Evolutionary conservation across 352 stramenopile genomes (phyloP).

Genomic region (Pythium volutum): DNA sequence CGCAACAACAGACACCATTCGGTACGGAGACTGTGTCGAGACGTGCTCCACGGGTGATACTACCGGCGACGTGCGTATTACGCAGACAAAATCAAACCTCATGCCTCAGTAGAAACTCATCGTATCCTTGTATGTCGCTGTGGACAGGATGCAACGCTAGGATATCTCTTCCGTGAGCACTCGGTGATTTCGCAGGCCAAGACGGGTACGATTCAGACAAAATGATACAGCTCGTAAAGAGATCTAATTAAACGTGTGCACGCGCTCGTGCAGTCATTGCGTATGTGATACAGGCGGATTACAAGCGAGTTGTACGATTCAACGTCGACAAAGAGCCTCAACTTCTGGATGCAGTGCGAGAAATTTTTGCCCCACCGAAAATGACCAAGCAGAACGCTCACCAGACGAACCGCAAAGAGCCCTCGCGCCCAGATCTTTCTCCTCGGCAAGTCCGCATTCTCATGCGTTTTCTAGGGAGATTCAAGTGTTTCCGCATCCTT

Average conservation of each 20-base stretch:
- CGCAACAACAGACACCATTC: slow-evolving; percentile 12
- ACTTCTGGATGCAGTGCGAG: slow-evolving; percentile 23
- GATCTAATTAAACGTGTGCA: neutral
- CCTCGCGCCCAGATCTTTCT: neutral
- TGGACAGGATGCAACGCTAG: slow-evolving; percentile 34
- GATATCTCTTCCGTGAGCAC: slow-evolving; percentile 31
- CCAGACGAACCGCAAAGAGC: neutral
- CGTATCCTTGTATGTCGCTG: neutral
- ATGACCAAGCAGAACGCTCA: slow-evolving; percentile 13
- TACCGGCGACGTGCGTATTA: slow-evolving; percentile 40
- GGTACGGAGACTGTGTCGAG: slow-evolving; percentile 37
- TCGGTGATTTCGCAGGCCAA: slow-evolving; percentile 41
- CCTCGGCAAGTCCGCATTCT: slow-evolving; percentile 23
- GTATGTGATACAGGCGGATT: slow-evolving; percentile 39
- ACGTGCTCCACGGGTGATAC: slow-evolving; percentile 35
- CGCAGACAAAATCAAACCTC: neutral
- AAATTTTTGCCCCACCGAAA: slow-evolving; percentile 24
- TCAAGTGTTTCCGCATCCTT: slow-evolving; percentile 38
- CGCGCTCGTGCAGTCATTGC: slow-evolving; percentile 25
- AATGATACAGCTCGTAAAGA: neutral
- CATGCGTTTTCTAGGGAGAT: slow-evolving; percentile 37
- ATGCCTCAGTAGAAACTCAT: neutral
- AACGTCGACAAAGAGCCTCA: slow-evolving; percentile 29
- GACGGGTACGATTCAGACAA: slow-evolving; percentile 25
- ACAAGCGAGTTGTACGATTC: slow-evolving; percentile 35